Percentiles rank a stretch among this genome's conserved stretches.
Evolutionary conservation across 371 early-diverging fungal genomes (phyloP).

Genomic region (Fennellomyces sp.): DNA sequence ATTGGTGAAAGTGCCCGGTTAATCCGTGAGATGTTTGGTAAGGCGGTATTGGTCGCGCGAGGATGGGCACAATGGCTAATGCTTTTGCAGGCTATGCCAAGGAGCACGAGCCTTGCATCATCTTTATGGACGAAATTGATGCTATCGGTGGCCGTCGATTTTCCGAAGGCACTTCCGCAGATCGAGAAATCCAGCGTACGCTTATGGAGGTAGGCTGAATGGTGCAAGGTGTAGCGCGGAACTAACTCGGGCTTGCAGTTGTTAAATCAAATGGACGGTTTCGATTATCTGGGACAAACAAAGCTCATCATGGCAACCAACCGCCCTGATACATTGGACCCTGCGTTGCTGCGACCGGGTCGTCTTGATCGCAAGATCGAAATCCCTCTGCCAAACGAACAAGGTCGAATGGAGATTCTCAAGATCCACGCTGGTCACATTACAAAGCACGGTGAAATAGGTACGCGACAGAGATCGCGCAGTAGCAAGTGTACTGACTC

Average conservation of each 20-base stretch:
- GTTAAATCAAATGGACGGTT: slow-evolving; percentile 99
- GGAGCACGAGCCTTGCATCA: slow-evolving; percentile 99
- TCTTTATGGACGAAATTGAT: slow-evolving; percentile 99
- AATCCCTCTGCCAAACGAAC: slow-evolving; percentile 91
- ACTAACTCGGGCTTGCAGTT: slow-evolving; percentile 47
- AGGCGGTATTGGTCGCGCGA: slow-evolving; percentile 1
- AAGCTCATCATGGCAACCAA: slow-evolving; percentile 99
- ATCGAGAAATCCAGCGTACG: slow-evolving; percentile 99
- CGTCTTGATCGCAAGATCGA: slow-evolving; percentile 99
- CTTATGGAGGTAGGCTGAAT: slow-evolving; percentile 85
- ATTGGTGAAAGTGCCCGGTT: slow-evolving; percentile 98
- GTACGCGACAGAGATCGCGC: slow-evolving; percentile 51
- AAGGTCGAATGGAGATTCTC: slow-evolving; percentile 96
- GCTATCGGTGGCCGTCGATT: slow-evolving; percentile 99
- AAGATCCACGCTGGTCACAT: slow-evolving; percentile 97
- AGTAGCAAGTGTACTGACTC: no score
- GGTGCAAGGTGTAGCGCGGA: slow-evolving; percentile 10
- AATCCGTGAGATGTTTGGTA: slow-evolving; percentile 99
- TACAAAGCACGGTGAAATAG: slow-evolving; percentile 96
- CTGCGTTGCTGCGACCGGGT: slow-evolving; percentile 98
- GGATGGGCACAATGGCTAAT: neutral
- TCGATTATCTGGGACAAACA: slow-evolving; percentile 97
- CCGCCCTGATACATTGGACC: slow-evolving; percentile 99
- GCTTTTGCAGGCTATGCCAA: slow-evolving; percentile 98
- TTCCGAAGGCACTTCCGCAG: slow-evolving; percentile 98